A percentile compares a stretch with the other conserved stretches of the same genome.
phyloP scores from a whole-genome alignment of 1,139 yeast genomes.

The Kodamaea ohmeri region DNA sequence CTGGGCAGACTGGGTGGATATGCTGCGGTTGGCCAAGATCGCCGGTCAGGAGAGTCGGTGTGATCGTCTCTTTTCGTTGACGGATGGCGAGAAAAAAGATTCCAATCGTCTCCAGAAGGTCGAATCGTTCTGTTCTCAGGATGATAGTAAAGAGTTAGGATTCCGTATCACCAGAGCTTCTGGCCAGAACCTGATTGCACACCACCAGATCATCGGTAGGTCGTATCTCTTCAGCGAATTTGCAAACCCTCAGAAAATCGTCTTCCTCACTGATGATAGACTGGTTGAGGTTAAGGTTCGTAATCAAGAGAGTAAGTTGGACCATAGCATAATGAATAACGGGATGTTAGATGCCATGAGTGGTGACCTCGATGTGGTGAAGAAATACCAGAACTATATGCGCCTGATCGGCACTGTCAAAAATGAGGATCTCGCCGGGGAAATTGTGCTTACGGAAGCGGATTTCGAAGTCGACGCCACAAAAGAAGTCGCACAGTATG shows the following conservation, averaged over 20 bases:
- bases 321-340: conserved; percentile 26
- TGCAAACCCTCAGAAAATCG: conserved; percentile 18
- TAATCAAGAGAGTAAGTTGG: conserved; percentile 17
- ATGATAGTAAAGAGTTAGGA: conserved; percentile 22
- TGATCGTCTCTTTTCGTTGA: conserved; percentile 15
- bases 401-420: conserved; percentile 5
- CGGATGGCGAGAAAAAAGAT: conserved; percentile 8
- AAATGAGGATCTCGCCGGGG: conserved; percentile 5
- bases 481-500: conserved; percentile 10
- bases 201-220: conserved; percentile 25
- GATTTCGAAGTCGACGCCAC: conserved; percentile 19
- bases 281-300: conserved; percentile 10
- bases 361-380: conserved; percentile 16
- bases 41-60: conserved; percentile 15
- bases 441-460: conserved; percentile 10
- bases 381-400: conserved; percentile 15
- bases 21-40: conserved; percentile 27
- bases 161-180: conserved; percentile 24
- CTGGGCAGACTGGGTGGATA: conserved; percentile 46
- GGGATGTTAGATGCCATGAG: conserved; percentile 22
- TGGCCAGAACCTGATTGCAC: conserved; percentile 29
- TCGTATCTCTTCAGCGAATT: conserved; percentile 16
- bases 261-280: conserved; percentile 18
- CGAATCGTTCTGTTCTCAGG: conserved; percentile 24
- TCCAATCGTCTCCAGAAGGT: conserved; percentile 17